Evolutionary conservation across 306 rosid genomes (phyloP), one percentile per base, ranked within the genome.

Genomic region (Trifolium repens): DNA sequence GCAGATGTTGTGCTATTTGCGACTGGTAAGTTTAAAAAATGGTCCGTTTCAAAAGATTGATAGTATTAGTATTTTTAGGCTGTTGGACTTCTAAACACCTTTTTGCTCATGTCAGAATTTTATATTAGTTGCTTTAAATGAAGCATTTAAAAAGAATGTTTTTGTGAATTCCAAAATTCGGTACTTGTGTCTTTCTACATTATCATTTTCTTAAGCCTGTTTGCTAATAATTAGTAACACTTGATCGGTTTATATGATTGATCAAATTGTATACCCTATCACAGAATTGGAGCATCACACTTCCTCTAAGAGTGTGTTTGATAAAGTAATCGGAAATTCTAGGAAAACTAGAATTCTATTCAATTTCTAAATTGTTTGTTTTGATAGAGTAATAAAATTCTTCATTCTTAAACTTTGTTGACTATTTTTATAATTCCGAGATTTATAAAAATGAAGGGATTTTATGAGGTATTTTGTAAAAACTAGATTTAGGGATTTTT

Each of bases 1-100:
- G 91, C 89, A 2, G 98, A 94, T 88, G 97, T 77, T 82, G 97
- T 94, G 9, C 78, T 94, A 77, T 92, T 94, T 60, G 98, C 98
- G 75, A 94, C 98, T 22, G 98, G 98, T 94, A 89, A 83, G 79
- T 71, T 60, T 67, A 35, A 30, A 17, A 54, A 12, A 14, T 66
- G 49, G 5, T 32, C n/a, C 7, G 39, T 44, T 52, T 60, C 19
- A 35, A 24, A 59, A 66, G 64, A 46, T 34, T 46, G 19, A 52
- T 9, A 26, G 65, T 22, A 43, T 37, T 74, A 37, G 65, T 26
- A 49, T 61, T 61, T 63, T 63, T 63, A 16, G 49, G 46, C 69
- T 63, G 7, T 6, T 67, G 34, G 37, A 67, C 53, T 67, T 67
- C 26, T 7, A 52, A 71, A 67, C 15, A 27, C 53, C 50, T 49